Conservation (phyloP, 805 yeast species). For the Monosporozyma siamensis region DNA sequence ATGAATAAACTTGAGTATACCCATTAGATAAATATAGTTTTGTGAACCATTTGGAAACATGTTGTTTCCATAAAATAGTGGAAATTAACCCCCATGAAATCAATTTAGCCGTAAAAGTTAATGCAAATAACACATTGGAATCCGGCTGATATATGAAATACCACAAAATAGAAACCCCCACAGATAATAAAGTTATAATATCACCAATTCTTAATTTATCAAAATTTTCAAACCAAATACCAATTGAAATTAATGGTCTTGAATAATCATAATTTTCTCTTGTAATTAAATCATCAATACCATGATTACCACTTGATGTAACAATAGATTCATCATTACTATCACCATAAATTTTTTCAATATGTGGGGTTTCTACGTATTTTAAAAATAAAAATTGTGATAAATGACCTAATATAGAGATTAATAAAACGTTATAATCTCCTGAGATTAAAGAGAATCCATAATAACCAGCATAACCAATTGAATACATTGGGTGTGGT, state of each 20-base stretch:
- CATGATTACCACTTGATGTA: conserved; percentile 27
- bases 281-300: conserved; percentile 30
- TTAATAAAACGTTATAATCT: conserved; percentile 57
- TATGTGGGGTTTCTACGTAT: conserved; percentile 77
- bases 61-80: conserved; percentile 46
- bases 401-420: conserved; percentile 67
- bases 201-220: conserved; percentile 58
- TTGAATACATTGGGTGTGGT: conserved; percentile 89
- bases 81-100: conserved; percentile 45
- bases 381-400: conserved; percentile 67
- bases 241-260: conserved; percentile 47
- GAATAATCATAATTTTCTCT: conserved; percentile 36
- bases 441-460: conserved; percentile 73
- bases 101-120: conserved; percentile 40
- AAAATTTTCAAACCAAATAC: conserved; percentile 43
- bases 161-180: conserved; percentile 34
- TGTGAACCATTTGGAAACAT: conserved; percentile 53
- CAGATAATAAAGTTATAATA: conserved; percentile 38
- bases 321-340: conserved; percentile 31
- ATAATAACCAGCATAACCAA: conserved; percentile 80
- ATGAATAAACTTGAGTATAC: conserved; percentile 53
- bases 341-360: conserved; percentile 64
- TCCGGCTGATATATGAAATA: conserved; percentile 25
- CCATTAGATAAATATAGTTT: conserved; percentile 56
- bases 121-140: conserved; percentile 25